Base-by-base conservation (phyloP, 768 basidiomycete genomes). In the Glaciozyma antarctica region DNA sequence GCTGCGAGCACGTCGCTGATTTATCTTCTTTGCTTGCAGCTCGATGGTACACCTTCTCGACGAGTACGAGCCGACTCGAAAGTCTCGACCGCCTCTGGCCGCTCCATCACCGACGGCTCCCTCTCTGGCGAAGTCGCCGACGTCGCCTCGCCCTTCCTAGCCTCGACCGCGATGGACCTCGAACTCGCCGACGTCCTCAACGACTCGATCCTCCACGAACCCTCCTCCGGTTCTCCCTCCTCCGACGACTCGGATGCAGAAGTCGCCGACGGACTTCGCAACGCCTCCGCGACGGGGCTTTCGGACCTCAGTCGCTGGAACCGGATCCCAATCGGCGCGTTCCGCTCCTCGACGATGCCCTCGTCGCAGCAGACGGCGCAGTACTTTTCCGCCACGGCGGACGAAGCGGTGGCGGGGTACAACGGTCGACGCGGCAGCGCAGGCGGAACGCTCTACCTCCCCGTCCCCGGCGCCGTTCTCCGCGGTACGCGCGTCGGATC, bases 321-420 rank as follows among this genome's bases (percentile, higher is more conserved):
- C 49, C 64, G 71, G 19, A 65, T 73, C 56, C 73, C 73, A 10
- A 73, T 73, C 44, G 73, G 73, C 45, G 73, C 73, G 6, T 73
- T 70, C 70, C 53, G 73, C 28, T 60, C 52, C n/a, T 61, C 64
- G 19, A 69, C 67, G 19, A 48, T 64, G 21, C n/a, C 47, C 21
- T 48, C 47, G 47, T 48, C 47, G 10, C 32, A 26, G 32, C 30
- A 26, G 28, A 48, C 21, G 22, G 53, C 53, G 10, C 53, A 30
- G 13, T 32, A 55, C 22, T 55, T 55, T 30, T 12, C 53, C 32
- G 28, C 53, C 8, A 22, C 32, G 16, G 32, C 16, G 8, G 51
- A 32, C 32, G 53, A 55, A 5, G 22, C 30, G 21, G 22, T 32
- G 13, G 28, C 30, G 12, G 28, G 53, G 12, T 32, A 41, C 38